Base-by-base conservation (phyloP, 495 filamentous ascomycete genomes). In the Trichoderma gamsii region DNA sequence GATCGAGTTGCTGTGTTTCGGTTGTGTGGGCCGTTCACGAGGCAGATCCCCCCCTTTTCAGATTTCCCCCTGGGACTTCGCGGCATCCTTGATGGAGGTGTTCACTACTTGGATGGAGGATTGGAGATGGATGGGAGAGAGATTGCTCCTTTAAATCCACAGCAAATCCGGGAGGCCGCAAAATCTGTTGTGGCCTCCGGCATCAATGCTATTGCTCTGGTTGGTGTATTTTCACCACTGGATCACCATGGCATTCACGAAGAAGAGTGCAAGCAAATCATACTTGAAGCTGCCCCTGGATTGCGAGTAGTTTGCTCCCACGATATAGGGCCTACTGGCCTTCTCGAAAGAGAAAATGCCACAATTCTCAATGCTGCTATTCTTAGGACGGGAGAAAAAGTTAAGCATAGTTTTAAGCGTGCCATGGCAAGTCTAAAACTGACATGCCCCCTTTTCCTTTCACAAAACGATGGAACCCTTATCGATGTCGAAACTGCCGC, bases 401-500 rank as follows among this genome's bases (percentile, higher is more conserved):
- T 81, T 0, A 81, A 84, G 15, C 70, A 70, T 38, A 73, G 77
- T 5, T 86, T 84, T 67, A 70, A 76, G 43, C 66, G 64, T 49
- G 80, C 82, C 4, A 79, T 84, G 69, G 68, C 74, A 29, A 74
- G 74, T n/a, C 71, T 85, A 2, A 76, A 77, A 16, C 76, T 79
- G 21, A 69, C 65, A 2, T 84, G 78, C 71, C 78, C 80, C 15
- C 71, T 85, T 16, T 86, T 81, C 69, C 77, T 86, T 38, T 82
- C 83, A 3, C 80, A 84, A 63, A 85, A 86, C 67, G 82, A 85
- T 71, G 83, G 83, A 0, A 85, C 81, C 56, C 71, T 86, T 29
- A 73, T 82, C 23, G 72, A 77, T 64, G 77, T 76, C 12, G 74
- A 71, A 5, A 77, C 77, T 1, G 82, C 83, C 4, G 73, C 79